Evolutionary conservation across 768 basidiomycete genomes (phyloP).

Genomic region (Dictyophora rubrovolvata): DNA sequence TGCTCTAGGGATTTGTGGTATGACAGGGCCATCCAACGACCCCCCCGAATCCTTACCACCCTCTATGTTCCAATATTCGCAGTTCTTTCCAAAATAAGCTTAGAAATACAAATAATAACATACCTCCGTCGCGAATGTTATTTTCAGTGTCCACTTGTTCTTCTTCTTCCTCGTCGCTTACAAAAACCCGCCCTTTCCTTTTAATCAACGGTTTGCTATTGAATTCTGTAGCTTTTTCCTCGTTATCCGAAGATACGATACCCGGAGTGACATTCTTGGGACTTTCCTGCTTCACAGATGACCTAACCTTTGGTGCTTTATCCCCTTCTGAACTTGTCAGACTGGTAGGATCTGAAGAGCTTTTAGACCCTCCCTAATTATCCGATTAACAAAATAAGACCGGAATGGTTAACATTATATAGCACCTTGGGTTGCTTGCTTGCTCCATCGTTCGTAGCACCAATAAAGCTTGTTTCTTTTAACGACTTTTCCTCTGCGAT

Average conservation of each 20-base stretch:
- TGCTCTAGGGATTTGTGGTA: conserved; percentile 28
- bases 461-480: not conserved
- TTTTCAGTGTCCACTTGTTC: conserved; percentile 22
- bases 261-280: conserved; percentile 34
- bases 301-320: not conserved
- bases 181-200: conserved; percentile 26
- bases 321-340: conserved; percentile 26
- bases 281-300: not conserved
- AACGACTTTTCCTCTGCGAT: conserved; percentile 8
- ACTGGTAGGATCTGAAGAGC: conserved; percentile 23
- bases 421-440: not conserved
- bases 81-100: not conserved
- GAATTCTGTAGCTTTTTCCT: conserved; percentile 30
- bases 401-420: not conserved
- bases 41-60: conserved; percentile 23
- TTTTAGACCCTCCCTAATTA: conserved; percentile 22
- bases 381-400: not conserved
- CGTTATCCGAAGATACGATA: conserved; percentile 51
- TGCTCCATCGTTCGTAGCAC: not conserved
- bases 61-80: conserved; percentile 6
- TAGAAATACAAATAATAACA: too few relatives aligned
- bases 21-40: conserved; percentile 18
- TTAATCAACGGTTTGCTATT: conserved; percentile 24
- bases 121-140: conserved; percentile 36
- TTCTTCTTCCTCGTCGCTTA: conserved; percentile 31